Evolutionary conservation across 1,284 basidiomycete species (phyloP), one percentile per base, ranked within the genome.

Genomic region (Naganishia liquefaciens): DNA sequence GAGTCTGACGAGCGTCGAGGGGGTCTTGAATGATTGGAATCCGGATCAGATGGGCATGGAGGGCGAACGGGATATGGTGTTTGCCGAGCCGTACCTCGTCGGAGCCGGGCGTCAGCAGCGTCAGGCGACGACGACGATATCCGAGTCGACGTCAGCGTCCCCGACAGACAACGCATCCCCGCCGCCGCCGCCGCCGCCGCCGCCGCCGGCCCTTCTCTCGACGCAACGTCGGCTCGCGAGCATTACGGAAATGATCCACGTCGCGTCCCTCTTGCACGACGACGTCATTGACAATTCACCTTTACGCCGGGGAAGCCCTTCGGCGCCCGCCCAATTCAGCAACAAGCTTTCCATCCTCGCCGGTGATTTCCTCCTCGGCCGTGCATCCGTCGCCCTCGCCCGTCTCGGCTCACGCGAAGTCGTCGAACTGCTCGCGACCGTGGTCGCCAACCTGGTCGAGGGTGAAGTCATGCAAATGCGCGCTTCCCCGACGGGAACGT

Each of bases 161-260:
- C 42, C 63, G n/a, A 40, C 33, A 17, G 4, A 9, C 27, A 39
- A 27, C 51, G 7, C 43, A 27, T 37, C 4, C 13, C 33, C 33
- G 13, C 33, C 33, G 13, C 33, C 33, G 19, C 3, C 51, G 1
- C 2, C 10, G 11, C 28, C 27, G 44, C 30, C 23, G 7, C 21
- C n/a, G 23, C 25, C 68, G 40, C 71, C 74, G 1, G 63, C 72
- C 21, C 77, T 84, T 58, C 84, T 98, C 9, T 92, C 95, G 7
- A 90, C 92, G 0, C 95, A 99, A 78, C 81, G 89, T 27, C 87
- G 95, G 33, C 85, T 99, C 27, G 95, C 95, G 1, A 92, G 95
- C 75, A 96, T 99, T 64, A 89, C 93, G 55, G 96, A 99, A 78
- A 97, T 99, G 93, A 93, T 99, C 68, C 94, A 99, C 76, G 92